phyloP scores from a whole-genome alignment of 2,329 filamentous ascomycete species.

The Plenodomus lindquistii region DNA sequence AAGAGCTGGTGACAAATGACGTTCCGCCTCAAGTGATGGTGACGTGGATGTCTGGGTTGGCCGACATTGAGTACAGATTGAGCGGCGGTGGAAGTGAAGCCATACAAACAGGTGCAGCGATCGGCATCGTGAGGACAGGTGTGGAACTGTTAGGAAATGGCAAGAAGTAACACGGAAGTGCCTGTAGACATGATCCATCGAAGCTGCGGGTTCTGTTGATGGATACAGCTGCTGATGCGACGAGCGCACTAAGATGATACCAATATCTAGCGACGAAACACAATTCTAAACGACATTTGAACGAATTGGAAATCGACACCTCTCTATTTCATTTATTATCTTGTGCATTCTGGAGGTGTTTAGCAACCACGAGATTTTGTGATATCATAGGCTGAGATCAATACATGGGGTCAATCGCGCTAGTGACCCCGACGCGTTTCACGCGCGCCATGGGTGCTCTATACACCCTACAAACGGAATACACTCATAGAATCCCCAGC shows the following conservation, averaged over 20 bases:
- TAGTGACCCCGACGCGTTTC: background rate
- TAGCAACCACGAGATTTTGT: background rate
- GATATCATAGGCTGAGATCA: background rate
- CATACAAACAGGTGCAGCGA: conserved; percentile 89
- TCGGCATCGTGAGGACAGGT: conserved; percentile 84
- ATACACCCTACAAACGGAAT: background rate
- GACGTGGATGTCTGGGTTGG: conserved; percentile 86
- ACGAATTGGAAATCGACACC: background rate
- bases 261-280: background rate
- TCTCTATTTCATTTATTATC: background rate
- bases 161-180: conserved; percentile 18
- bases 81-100: conserved; percentile 84
- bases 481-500: background rate
- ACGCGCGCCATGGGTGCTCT: background rate
- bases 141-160: conserved; percentile 66
- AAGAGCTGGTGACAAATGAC: conserved; percentile 80
- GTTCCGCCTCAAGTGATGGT: conserved; percentile 87
- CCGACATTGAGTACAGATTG: conserved; percentile 89
- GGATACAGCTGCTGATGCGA: background rate
- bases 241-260: conserved; percentile 8
- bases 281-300: background rate
- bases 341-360: background rate
- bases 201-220: background rate
- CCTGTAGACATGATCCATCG: background rate
- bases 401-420: background rate